phyloP scores from a whole-genome alignment of 306 rosid genomes.

The Sechiopsis laciniata region DNA sequence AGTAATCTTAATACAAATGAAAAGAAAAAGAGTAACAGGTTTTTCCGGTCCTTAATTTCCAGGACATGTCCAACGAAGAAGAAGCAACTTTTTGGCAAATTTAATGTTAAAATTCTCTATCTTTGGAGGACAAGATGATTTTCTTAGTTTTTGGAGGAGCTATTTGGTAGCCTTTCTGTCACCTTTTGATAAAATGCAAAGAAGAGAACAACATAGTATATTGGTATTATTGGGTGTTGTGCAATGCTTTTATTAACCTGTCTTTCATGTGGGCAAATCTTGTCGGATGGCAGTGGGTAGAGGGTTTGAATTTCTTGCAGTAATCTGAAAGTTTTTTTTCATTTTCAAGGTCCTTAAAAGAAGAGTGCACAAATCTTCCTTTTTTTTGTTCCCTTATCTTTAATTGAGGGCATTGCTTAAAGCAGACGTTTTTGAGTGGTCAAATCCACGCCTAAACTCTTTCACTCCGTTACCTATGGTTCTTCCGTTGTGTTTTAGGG shows the following conservation, averaged over 20 bases:
- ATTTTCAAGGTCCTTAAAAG: neutral
- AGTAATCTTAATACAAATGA: no score
- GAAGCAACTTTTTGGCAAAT: slow-evolving; percentile 1
- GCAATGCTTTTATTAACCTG: neutral
- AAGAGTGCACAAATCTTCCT: neutral
- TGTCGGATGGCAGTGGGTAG: slow-evolving; percentile 15
- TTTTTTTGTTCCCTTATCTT: neutral
- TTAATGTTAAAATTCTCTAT: neutral
- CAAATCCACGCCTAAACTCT: slow-evolving; percentile 11
- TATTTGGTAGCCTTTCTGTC: neutral
- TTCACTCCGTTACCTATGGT: neutral
- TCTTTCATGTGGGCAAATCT: slow-evolving; percentile 8
- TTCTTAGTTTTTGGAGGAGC: neutral
- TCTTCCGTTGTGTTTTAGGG: no score
- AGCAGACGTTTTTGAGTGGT: slow-evolving; percentile 3
- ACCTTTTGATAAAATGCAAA: neutral
- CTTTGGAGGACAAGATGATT: neutral
- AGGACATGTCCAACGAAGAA: no score
- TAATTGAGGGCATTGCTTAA: neutral
- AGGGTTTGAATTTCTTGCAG: neutral
- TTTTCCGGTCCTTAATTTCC: no score
- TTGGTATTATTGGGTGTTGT: slow-evolving; percentile 6
- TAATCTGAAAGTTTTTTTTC: neutral
- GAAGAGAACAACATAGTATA: neutral
- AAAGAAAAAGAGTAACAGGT: no score